phyloP scores from a whole-genome alignment of 2,329 filamentous ascomycete species.

The Claviceps quebecensis region DNA sequence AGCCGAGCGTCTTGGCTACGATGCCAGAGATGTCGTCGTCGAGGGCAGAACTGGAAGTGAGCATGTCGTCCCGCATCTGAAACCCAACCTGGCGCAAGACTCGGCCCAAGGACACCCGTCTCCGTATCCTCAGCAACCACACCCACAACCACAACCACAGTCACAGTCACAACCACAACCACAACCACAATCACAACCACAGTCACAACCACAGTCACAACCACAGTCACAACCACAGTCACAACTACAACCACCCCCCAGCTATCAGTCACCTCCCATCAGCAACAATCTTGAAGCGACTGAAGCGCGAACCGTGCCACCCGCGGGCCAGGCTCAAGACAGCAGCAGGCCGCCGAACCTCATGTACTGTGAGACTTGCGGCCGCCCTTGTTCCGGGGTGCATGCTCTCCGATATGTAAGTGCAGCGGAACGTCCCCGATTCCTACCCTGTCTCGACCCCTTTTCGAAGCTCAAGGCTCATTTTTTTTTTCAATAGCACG shows the following conservation, averaged over 20 bases:
- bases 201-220: too few relatives aligned
- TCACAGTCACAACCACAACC: too few relatives aligned
- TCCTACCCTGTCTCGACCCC: neutral
- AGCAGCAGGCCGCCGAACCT: conserved; percentile 2
- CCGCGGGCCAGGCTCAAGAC: neutral
- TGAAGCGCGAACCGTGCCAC: neutral
- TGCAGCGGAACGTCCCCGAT: neutral
- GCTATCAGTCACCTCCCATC: neutral
- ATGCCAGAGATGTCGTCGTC: conserved; percentile 34
- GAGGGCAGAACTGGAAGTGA: conserved; percentile 21
- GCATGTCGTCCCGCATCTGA: conserved; percentile 22
- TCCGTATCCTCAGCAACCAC: neutral
- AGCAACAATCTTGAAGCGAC: neutral
- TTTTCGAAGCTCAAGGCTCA: conserved; percentile 1
- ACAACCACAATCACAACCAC: too few relatives aligned
- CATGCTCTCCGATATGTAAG: conserved; percentile 20
- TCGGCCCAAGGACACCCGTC: neutral
- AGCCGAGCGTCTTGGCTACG: conserved; percentile 43
- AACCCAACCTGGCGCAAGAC: conserved; percentile 6
- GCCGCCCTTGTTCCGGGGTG: conserved; percentile 20
- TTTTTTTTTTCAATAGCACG: conserved; percentile 13
- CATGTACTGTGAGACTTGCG: conserved; percentile 16
- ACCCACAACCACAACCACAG: too few relatives aligned
- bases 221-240: too few relatives aligned
- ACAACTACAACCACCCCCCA: too few relatives aligned